phyloP scores from a whole-genome alignment of 805 yeast species.

The Wickerhamomyces rabaulensis region DNA sequence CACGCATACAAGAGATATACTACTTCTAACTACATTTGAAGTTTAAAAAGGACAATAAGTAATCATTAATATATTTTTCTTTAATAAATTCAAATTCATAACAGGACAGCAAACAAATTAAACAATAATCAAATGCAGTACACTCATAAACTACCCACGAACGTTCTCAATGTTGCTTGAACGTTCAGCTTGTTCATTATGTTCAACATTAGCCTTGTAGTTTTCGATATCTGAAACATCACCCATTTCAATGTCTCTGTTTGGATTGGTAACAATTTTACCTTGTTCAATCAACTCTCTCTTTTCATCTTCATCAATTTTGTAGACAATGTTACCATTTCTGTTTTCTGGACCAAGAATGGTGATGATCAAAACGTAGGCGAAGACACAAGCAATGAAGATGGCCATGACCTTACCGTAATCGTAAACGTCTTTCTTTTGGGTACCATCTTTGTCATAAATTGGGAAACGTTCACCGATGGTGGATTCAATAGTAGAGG shows the following conservation, averaged over 20 bases:
- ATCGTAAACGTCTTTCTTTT: slow-evolving; percentile 33
- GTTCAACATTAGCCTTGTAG: slow-evolving; percentile 1
- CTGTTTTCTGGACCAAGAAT: slow-evolving; percentile 59
- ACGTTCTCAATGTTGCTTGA: background rate
- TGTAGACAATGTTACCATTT: slow-evolving; percentile 25
- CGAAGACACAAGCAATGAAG: slow-evolving; percentile 60
- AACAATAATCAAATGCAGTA: background rate
- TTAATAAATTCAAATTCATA: background rate
- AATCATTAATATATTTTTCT: background rate
- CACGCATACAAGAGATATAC: background rate
- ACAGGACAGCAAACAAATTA: background rate
- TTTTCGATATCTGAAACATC: slow-evolving; percentile 3
- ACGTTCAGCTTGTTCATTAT: background rate
- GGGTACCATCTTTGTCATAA: slow-evolving; percentile 24
- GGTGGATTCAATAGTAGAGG: slow-evolving; percentile 63
- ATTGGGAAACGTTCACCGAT: slow-evolving; percentile 53
- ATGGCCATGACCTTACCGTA: slow-evolving; percentile 63
- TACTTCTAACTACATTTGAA: background rate
- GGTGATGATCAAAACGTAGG: slow-evolving; percentile 41
- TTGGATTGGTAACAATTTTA: slow-evolving; percentile 17
- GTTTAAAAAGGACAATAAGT: too few relatives aligned
- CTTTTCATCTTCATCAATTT: slow-evolving; percentile 19
- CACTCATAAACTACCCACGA: background rate
- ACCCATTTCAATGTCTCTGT: slow-evolving; percentile 10
- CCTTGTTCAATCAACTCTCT: slow-evolving; percentile 20